These are phyloP conservation scores for Sabuloglossum arenarium DNA, from an alignment of 495 filamentous ascomycete species.

Conservation along the genomic window DNA sequence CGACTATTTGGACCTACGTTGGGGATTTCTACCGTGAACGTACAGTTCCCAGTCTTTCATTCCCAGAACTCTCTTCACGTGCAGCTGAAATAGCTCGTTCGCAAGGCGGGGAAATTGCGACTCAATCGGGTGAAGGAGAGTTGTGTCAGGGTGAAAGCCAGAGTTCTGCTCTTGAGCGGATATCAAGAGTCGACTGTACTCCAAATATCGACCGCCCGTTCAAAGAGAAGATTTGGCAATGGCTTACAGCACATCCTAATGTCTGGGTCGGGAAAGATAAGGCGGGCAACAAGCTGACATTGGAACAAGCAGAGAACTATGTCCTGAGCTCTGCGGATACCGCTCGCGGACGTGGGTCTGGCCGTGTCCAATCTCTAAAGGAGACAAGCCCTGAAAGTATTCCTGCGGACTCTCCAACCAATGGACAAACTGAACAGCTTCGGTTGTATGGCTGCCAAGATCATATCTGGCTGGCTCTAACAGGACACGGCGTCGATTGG, in stretches of 20 bases:
- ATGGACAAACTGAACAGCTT: background rate
- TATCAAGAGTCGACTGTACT: background rate
- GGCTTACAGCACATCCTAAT: slow-evolving; percentile 31
- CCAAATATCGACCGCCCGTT: slow-evolving; percentile 28
- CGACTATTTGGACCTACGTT: background rate
- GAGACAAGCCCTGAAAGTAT: background rate
- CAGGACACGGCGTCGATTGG: slow-evolving; percentile 60
- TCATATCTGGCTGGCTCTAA: slow-evolving; percentile 54
- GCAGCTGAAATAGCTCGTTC: background rate
- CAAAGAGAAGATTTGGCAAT: slow-evolving; percentile 33
- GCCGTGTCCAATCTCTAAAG: background rate
- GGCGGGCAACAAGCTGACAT: slow-evolving; percentile 22
- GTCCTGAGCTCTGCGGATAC: background rate
- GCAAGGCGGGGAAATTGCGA: background rate
- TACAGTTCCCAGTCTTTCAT: background rate
- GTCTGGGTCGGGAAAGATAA: slow-evolving; percentile 24
- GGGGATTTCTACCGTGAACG: background rate
- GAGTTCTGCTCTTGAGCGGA: background rate
- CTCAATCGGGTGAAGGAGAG: background rate
- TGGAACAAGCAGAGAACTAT: slow-evolving; percentile 12
- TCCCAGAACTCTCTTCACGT: background rate
- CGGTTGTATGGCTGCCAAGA: slow-evolving; percentile 38
- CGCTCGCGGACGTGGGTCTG: background rate
- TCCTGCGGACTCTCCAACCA: background rate
- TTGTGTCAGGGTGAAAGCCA: background rate